Percentiles rank a stretch among this genome's conserved stretches.
Evolutionary conservation across 2,329 filamentous ascomycete genomes (phyloP).

Genomic region (Xylariales sp.): DNA sequence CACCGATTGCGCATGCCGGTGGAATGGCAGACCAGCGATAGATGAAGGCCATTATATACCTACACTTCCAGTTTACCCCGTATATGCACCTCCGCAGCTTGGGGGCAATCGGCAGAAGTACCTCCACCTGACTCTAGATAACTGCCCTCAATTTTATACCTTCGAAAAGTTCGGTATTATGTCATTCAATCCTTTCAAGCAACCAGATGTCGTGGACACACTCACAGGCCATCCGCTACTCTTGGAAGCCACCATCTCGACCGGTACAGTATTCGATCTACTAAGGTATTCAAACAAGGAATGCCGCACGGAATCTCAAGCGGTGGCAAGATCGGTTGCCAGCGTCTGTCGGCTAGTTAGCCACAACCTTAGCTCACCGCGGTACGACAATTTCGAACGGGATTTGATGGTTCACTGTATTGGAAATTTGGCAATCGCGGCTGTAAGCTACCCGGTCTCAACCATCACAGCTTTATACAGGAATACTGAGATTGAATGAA

Average conservation of each 20-base stretch:
- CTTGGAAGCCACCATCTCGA: not conserved
- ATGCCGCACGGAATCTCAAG: not conserved
- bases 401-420: too few relatives aligned
- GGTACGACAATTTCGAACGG: too few relatives aligned
- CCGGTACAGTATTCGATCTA: not conserved
- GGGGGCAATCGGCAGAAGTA: conserved; percentile 1
- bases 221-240: not conserved
- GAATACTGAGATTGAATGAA: too few relatives aligned
- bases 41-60: not conserved
- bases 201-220: not conserved
- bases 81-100: not conserved
- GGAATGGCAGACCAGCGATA: not conserved
- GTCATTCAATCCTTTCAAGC: conserved; percentile 1
- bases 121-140: not conserved
- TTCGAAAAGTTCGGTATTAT: not conserved
- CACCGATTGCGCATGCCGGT: not conserved
- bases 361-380: not conserved
- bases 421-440: too few relatives aligned
- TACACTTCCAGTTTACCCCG: not conserved
- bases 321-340: not conserved
- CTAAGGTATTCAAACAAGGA: not conserved
- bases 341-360: not conserved
- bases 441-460: too few relatives aligned
- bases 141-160: not conserved
- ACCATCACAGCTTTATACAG: too few relatives aligned